These are phyloP conservation scores for Pulveroboletus frians DNA, from an alignment of 768 basidiomycete species.

Conservation along the genomic window DNA sequence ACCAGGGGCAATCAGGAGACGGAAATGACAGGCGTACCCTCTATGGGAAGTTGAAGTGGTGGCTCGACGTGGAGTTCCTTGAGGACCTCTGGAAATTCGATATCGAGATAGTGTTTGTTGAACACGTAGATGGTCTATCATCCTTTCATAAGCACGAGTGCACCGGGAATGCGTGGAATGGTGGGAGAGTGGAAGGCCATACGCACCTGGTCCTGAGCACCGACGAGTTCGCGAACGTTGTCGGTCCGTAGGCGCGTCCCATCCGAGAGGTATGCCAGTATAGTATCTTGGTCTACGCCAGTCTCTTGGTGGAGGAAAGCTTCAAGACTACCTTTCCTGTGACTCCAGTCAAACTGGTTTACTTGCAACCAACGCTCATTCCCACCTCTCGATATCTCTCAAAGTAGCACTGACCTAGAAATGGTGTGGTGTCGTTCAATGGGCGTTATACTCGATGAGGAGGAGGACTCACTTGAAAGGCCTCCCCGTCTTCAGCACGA, in stretches of 20 bases:
- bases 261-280: slow-evolving; percentile 76
- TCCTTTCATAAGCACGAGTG: slow-evolving; percentile 11
- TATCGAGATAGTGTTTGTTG: slow-evolving; percentile 75
- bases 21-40: slow-evolving; percentile 42
- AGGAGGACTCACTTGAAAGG: slow-evolving; percentile 45
- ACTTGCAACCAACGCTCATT: slow-evolving; percentile 2
- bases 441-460: background rate
- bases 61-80: slow-evolving; percentile 57
- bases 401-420: slow-evolving; percentile 52
- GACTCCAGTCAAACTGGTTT: slow-evolving; percentile 4
- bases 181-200: background rate
- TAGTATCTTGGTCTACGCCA: slow-evolving; percentile 61
- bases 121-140: slow-evolving; percentile 71
- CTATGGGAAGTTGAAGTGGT: slow-evolving; percentile 62
- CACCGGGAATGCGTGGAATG: background rate
- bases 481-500: slow-evolving; percentile 59
- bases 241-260: slow-evolving; percentile 65
- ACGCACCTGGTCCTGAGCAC: slow-evolving; percentile 67
- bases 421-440: background rate
- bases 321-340: slow-evolving; percentile 65
- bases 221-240: slow-evolving; percentile 73
- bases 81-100: slow-evolving; percentile 61
- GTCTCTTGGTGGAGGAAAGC: slow-evolving; percentile 66
- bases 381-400: slow-evolving; percentile 73
- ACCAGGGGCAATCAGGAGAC: background rate